Evolutionary conservation across 805 yeast genomes (phyloP).

Genomic region (Dipodascopsis uninucleata): DNA sequence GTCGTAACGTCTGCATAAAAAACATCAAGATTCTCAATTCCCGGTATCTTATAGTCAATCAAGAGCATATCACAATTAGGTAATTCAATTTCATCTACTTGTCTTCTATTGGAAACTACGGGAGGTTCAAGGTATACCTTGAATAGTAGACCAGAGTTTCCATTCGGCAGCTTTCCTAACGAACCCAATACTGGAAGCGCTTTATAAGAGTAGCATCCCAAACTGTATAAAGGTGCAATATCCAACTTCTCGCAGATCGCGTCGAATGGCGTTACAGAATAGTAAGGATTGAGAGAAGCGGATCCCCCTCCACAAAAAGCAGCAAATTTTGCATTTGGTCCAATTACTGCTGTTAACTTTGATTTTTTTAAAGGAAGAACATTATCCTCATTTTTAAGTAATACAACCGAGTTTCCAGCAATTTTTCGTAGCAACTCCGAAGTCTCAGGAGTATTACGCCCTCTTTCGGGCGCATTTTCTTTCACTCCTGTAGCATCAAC

Average conservation of each 20-base stretch:
- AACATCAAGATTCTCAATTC: neutral
- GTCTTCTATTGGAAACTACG: slow-evolving; percentile 1
- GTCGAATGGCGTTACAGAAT: slow-evolving; percentile 19
- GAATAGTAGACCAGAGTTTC: slow-evolving; percentile 8
- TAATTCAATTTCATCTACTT: slow-evolving; percentile 5
- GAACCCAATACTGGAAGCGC: slow-evolving; percentile 8
- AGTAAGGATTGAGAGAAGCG: slow-evolving; percentile 16
- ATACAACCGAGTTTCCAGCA: slow-evolving; percentile 52
- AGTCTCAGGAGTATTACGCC: slow-evolving; percentile 43
- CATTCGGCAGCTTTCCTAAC: slow-evolving; percentile 3
- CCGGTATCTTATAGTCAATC: slow-evolving; percentile 13
- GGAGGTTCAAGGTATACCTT: slow-evolving; percentile 6
- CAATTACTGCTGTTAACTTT: slow-evolving; percentile 50
- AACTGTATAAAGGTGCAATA: slow-evolving; percentile 1
- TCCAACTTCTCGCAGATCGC: slow-evolving; percentile 12
- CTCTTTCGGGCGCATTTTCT: slow-evolving; percentile 34
- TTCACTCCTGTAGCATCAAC: slow-evolving; percentile 44
- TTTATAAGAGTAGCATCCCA: slow-evolving; percentile 11
- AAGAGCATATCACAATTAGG: slow-evolving; percentile 3
- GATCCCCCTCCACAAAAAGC: slow-evolving; percentile 24
- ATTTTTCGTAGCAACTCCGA: slow-evolving; percentile 42
- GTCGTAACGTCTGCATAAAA: slow-evolving; percentile 48
- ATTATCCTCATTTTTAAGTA: slow-evolving; percentile 51
- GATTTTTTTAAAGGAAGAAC: slow-evolving; percentile 47
- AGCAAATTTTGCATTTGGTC: slow-evolving; percentile 40